Conservation (phyloP, 805 yeast species). For the Kazachstania psychrophila region DNA sequence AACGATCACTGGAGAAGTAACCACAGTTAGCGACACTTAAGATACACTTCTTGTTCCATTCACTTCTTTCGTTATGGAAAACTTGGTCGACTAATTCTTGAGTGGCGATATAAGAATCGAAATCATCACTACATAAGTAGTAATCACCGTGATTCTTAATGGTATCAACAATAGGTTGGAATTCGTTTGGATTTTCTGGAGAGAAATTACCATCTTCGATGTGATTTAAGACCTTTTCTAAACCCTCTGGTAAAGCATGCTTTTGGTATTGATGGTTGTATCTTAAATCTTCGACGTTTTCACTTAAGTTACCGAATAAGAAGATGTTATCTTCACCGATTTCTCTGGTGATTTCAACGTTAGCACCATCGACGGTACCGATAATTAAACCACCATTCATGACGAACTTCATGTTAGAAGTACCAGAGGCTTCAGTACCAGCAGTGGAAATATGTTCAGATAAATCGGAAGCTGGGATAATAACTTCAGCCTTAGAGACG, state of each 20-base stretch:
- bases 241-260: slow-evolving; percentile 47
- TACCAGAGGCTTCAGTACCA: slow-evolving; percentile 95
- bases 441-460: slow-evolving; percentile 95
- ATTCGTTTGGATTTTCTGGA: slow-evolving; percentile 47
- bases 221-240: slow-evolving; percentile 52
- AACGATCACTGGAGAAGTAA: slow-evolving; percentile 83
- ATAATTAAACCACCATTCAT: slow-evolving; percentile 88
- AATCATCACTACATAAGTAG: slow-evolving; percentile 82
- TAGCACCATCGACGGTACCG: slow-evolving; percentile 96
- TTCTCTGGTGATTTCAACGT: slow-evolving; percentile 89
- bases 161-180: slow-evolving; percentile 56
- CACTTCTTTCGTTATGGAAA: slow-evolving; percentile 49
- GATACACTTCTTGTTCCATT: slow-evolving; percentile 72
- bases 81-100: slow-evolving; percentile 69
- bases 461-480: slow-evolving; percentile 81
- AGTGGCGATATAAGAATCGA: slow-evolving; percentile 76
- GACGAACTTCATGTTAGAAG: slow-evolving; percentile 92
- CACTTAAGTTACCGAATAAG: slow-evolving; percentile 83
- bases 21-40: slow-evolving; percentile 86
- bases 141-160: slow-evolving; percentile 70
- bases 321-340: slow-evolving; percentile 89
- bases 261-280: slow-evolving; percentile 56
- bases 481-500: slow-evolving; percentile 87
- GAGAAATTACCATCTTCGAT: slow-evolving; percentile 70
- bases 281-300: slow-evolving; percentile 79